phyloP scores from a whole-genome alignment of 768 basidiomycete species.

The Lactarius hengduanensis region DNA sequence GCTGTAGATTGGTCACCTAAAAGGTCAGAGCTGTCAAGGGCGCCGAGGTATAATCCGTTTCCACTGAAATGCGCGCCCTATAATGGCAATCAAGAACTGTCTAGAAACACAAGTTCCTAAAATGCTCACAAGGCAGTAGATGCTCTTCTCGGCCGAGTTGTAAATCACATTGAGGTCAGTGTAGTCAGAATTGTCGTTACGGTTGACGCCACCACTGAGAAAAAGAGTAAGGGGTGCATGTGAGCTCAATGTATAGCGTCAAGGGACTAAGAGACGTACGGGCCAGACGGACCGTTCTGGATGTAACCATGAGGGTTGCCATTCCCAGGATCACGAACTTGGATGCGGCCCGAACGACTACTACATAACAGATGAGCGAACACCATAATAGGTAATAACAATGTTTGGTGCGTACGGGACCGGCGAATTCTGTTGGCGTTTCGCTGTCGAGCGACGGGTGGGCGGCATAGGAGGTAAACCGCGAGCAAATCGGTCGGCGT shows the following conservation, averaged over 20 bases:
- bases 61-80: background rate
- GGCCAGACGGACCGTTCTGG: background rate
- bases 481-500: conserved; percentile 1
- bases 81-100: background rate
- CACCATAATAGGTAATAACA: background rate
- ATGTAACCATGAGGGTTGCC: background rate
- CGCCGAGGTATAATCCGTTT: background rate
- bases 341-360: background rate
- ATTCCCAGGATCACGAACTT: background rate
- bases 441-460: background rate
- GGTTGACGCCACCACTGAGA: background rate
- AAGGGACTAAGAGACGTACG: background rate
- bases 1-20: no score
- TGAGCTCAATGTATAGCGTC: background rate
- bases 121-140: background rate
- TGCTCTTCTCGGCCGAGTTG: background rate
- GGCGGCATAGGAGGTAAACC: conserved; percentile 8
- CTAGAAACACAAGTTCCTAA: background rate
- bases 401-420: background rate
- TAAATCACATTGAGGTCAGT: background rate
- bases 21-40: no score
- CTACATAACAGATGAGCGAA: background rate
- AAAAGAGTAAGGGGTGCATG: background rate
- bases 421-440: background rate
- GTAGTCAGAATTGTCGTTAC: no score